These are phyloP conservation scores for Ophiosphaerella korrae DNA, from an alignment of 2,329 filamentous ascomycete genomes.

Conservation along the genomic window DNA sequence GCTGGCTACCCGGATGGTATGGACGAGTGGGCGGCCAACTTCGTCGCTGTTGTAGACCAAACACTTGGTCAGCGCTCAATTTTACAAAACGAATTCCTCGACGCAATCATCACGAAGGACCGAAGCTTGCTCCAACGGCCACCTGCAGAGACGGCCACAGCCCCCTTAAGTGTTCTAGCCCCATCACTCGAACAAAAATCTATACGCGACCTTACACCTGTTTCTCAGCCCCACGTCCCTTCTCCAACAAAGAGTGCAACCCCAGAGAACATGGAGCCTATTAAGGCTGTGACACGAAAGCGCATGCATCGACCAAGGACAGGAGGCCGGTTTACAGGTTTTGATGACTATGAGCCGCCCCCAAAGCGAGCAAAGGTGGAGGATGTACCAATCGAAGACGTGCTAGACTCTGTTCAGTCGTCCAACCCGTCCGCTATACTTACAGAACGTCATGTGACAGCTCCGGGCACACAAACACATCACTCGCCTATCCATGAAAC, in stretches of 20 bases:
- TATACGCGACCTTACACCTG: constrained; percentile 20
- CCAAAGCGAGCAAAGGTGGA: constrained; percentile 37
- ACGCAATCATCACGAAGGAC: constrained; percentile 84
- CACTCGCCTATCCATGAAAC: constrained; percentile 47
- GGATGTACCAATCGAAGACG: constrained; percentile 31
- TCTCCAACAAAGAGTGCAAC: constrained; percentile 21
- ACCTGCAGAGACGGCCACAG: constrained; percentile 53
- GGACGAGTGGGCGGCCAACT: constrained; percentile 70
- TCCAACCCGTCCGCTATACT: constrained; percentile 7
- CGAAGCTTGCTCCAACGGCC: constrained; percentile 72
- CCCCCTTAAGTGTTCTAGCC: constrained; percentile 22
- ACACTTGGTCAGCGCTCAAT: constrained; percentile 81
- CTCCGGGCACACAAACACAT: constrained; percentile 29
- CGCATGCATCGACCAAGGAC: constrained; percentile 45
- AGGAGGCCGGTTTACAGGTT: constrained; percentile 70
- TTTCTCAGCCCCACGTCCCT: constrained; percentile 19
- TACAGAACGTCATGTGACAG: constrained; percentile 25
- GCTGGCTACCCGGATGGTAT: constrained; percentile 52
- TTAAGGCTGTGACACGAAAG: constrained; percentile 36
- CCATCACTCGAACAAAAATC: constrained; percentile 15
- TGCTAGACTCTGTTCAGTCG: constrained; percentile 21
- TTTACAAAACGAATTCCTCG: constrained; percentile 88
- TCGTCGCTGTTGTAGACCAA: constrained; percentile 71
- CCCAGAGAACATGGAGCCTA: constrained; percentile 21
- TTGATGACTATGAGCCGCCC: constrained; percentile 61